Percentiles rank a stretch among this genome's conserved stretches.
Conservation (phyloP, 768 basidiomycete genomes). For the Cystoderma amianthinum region DNA sequence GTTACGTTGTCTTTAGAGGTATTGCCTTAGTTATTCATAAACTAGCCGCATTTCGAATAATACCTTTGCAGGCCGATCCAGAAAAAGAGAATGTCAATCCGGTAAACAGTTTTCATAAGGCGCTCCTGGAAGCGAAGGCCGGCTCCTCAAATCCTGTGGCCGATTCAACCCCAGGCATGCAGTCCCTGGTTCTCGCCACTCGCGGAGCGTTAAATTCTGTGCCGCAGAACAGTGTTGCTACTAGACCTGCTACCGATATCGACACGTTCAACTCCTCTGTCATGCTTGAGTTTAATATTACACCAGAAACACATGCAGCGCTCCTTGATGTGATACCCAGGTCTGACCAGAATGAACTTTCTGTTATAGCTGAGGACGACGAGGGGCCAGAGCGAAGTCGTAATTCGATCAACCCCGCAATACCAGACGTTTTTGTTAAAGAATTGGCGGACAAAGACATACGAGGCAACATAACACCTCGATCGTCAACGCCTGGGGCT, state of each 20-base stretch:
- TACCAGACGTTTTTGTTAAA: background rate
- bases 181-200: too few relatives aligned
- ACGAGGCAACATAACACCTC: too few relatives aligned
- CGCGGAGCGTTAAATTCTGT: too few relatives aligned
- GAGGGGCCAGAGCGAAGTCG: constrained; percentile 41
- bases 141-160: too few relatives aligned
- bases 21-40: constrained; percentile 3
- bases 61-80: constrained; percentile 21
- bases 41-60: background rate
- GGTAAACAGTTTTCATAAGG: constrained; percentile 39
- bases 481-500: background rate
- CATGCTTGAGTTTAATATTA: too few relatives aligned
- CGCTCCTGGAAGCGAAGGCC: constrained; percentile 28
- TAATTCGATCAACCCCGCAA: constrained; percentile 12
- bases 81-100: constrained; percentile 33
- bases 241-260: too few relatives aligned
- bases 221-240: too few relatives aligned
- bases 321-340: too few relatives aligned
- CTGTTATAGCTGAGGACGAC: constrained; percentile 69
- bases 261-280: too few relatives aligned
- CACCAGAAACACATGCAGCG: too few relatives aligned
- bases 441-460: background rate
- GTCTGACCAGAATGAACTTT: constrained; percentile 40
- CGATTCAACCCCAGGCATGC: constrained; percentile 2
- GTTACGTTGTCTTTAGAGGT: constrained; percentile 45